A percentile compares a stretch with the other conserved stretches of the same genome.
Evolutionary conservation across 495 filamentous ascomycete species (phyloP).

Genomic region (Rhizodiscina lignyota): DNA sequence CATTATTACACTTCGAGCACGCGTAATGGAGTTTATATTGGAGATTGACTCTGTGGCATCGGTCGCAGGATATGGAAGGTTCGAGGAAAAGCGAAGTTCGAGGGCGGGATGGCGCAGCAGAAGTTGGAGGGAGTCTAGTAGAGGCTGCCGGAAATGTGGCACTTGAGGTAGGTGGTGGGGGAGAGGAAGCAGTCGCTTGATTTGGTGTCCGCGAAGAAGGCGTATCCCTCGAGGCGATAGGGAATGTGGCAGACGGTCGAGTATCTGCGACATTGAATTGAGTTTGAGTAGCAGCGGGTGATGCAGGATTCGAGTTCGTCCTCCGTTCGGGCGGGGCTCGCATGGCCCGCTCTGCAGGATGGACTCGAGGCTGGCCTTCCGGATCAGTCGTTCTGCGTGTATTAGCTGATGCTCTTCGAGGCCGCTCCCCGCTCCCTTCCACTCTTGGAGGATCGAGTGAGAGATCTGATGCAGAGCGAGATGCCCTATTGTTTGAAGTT

Average conservation of each 20-base stretch:
- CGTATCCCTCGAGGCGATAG: no score
- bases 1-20: conserved; percentile 51
- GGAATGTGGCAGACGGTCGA: no score
- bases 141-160: neutral
- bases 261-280: no score
- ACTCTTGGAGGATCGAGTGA: conserved; percentile 25
- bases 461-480: conserved; percentile 45
- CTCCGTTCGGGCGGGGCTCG: no score
- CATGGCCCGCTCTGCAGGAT: no score
- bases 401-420: conserved; percentile 14
- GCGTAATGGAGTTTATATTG: conserved; percentile 71
- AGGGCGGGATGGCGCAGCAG: conserved; percentile 16
- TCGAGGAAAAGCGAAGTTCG: conserved; percentile 40
- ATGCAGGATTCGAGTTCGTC: no score
- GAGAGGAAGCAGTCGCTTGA: no score
- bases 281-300: no score
- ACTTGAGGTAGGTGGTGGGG: no score
- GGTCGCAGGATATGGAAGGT: conserved; percentile 53
- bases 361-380: conserved; percentile 8
- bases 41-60: conserved; percentile 48
- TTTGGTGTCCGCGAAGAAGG: no score
- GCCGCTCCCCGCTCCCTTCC: conserved; percentile 5
- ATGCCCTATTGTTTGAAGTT: conserved; percentile 21
- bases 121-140: conserved; percentile 6
- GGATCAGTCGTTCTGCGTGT: conserved; percentile 32